Evolutionary conservation across 306 rosid species (phyloP).

Genomic region (Potentilla sterilis): DNA sequence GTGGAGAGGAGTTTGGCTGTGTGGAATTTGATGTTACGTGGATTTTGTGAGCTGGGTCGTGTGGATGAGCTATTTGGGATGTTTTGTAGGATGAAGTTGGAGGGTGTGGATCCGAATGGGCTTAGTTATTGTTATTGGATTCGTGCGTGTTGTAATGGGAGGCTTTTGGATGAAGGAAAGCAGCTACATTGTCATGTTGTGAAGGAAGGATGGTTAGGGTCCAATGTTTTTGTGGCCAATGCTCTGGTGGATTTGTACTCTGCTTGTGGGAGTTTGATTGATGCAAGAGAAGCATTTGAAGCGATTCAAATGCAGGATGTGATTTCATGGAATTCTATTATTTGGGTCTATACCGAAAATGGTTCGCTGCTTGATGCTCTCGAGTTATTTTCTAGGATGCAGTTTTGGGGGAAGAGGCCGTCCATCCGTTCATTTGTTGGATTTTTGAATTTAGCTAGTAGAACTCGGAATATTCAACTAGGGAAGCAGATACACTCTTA

Average conservation of each 20-base stretch:
- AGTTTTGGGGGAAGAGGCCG: conserved; percentile 59
- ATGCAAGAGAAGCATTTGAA: conserved; percentile 56
- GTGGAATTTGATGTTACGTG: conserved; percentile 64
- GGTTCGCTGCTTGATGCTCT: conserved; percentile 43
- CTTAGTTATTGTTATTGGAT: conserved; percentile 72
- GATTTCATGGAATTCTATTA: conserved; percentile 90
- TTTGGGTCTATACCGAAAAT: conserved; percentile 48
- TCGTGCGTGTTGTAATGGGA: conserved; percentile 49
- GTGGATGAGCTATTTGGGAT: conserved; percentile 33
- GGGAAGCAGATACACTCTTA: conserved; percentile 71
- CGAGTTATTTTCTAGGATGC: conserved; percentile 54
- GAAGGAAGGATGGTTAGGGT: conserved; percentile 55
- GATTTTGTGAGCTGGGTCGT: conserved; percentile 52
- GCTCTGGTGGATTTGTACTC: conserved; percentile 88
- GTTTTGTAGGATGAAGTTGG: conserved; percentile 49
- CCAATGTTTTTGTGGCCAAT: conserved; percentile 64
- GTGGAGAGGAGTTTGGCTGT: conserved; percentile 47
- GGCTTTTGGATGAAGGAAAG: conserved; percentile 52
- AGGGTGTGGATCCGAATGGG: conserved; percentile 63
- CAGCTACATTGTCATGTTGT: conserved; percentile 55
- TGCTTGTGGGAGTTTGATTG: conserved; percentile 53
- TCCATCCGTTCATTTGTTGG: conserved; percentile 62
- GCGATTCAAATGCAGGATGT: conserved; percentile 51
- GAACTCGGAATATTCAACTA: conserved; percentile 37
- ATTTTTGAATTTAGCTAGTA: conserved; percentile 61